phyloP scores from a whole-genome alignment of 2,329 filamentous ascomycete genomes.

The Ophiostoma sp. region DNA sequence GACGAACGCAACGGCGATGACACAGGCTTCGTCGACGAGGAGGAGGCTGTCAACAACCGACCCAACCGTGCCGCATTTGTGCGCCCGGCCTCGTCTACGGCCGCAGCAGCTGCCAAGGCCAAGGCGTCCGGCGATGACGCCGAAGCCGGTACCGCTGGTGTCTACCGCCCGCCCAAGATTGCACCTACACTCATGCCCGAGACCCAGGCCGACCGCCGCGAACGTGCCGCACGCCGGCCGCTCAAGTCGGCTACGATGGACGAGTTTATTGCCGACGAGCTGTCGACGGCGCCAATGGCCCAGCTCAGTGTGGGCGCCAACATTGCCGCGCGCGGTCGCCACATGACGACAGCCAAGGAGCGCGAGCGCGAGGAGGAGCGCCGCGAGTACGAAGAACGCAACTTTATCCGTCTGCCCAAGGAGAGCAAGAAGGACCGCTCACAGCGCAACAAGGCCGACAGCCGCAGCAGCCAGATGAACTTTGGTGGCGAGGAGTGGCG shows the following conservation, averaged over 20 bases:
- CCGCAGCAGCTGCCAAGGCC: constrained; percentile 7
- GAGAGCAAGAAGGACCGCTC: constrained; percentile 80
- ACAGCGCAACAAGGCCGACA: constrained; percentile 53
- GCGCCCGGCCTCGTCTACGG: constrained; percentile 25
- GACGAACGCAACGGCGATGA: constrained; percentile 22
- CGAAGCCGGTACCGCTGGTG: constrained; percentile 44
- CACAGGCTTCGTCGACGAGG: constrained; percentile 20
- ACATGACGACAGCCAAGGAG: constrained; percentile 70
- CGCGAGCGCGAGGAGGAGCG: constrained; percentile 72
- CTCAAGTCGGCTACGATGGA: constrained; percentile 80
- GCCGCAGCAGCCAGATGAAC: constrained; percentile 54
- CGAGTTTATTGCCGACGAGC: constrained; percentile 81
- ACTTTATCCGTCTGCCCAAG: constrained; percentile 81
- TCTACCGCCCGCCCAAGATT: constrained; percentile 86
- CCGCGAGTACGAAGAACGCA: constrained; percentile 81
- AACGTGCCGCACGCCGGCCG: constrained; percentile 56
- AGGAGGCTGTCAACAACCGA: constrained; percentile 25
- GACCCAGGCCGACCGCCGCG: constrained; percentile 59
- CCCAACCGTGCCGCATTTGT: constrained; percentile 38
- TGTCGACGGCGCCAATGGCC: constrained; percentile 73
- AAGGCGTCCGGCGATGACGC: constrained; percentile 26
- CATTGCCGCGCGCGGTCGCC: constrained; percentile 71
- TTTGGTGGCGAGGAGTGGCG: constrained; percentile 92
- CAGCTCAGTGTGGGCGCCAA: constrained; percentile 90
- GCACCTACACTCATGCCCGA: constrained; percentile 79